Evolutionary conservation across 2,329 filamentous ascomycete genomes (phyloP), one percentile per base, ranked within the genome.

Genomic region (Pseudocercospora fijiensis): DNA sequence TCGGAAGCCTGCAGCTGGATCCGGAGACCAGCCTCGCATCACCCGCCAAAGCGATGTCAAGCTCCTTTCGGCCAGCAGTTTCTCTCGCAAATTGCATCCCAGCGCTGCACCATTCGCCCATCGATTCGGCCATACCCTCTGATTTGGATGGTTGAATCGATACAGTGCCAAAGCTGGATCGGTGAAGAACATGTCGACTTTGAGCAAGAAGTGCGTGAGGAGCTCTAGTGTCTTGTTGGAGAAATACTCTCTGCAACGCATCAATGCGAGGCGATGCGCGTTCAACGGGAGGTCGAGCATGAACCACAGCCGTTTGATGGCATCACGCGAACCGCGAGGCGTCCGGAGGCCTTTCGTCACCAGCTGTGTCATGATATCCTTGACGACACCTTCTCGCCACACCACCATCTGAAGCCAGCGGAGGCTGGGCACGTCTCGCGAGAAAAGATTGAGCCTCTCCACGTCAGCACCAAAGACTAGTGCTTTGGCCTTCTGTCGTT

Each of bases 151-250:
- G 55, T 67, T 65, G 47, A 58, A 22, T 4, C 63, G 66, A 8
- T 60, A 69, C 43, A 69, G 26, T 3, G 60, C 55, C 28, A 64
- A 81, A 24, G 85, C 73, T 0, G 90, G 88, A 67, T 90, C 83
- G 62, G 84, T 85, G 75, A 91, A 87, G 60, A 82, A 81, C 84
- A 92, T 86, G 71, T 86, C 83, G 16, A 95, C 82, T 77, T 94
- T 93, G 66, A 90, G 72, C 67, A 91, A 79, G 78, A 94, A 88
- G 64, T 88, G 76, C 51, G 87, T 84, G 2, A 85, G 81, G 57
- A 85, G 81, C 72, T 85, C 84, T 9, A 95, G 75, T 71, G 91
- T 86, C 3, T 74, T 64, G 62, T 88, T 79, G 9, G 82, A 78
- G 82, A 89, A 89, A 55, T 88, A 79, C 0, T 71, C 68, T 9